Evolutionary conservation across 805 yeast genomes (phyloP).

Genomic region (Crinitomyces ghanaensis): DNA sequence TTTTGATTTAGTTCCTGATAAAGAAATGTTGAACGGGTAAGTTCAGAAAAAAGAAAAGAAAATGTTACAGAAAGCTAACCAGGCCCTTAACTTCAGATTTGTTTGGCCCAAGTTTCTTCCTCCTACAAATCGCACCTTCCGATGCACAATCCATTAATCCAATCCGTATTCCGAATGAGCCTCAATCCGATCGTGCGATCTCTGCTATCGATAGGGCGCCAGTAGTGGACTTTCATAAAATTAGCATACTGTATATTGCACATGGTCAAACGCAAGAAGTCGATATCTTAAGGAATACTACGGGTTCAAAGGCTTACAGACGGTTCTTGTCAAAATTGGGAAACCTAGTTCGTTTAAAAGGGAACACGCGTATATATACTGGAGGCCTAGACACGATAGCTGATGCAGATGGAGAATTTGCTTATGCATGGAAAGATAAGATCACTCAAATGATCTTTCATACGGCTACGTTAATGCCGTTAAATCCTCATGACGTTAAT

Average conservation of each 20-base stretch:
- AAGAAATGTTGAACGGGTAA: slow-evolving; percentile 10
- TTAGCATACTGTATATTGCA: slow-evolving; percentile 67
- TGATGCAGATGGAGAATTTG: slow-evolving; percentile 65
- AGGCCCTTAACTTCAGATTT: too few relatives aligned
- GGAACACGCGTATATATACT: slow-evolving; percentile 40
- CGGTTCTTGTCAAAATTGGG: slow-evolving; percentile 52
- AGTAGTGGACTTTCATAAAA: slow-evolving; percentile 63
- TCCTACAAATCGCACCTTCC: slow-evolving; percentile 41
- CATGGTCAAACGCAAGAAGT: slow-evolving; percentile 51
- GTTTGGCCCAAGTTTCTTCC: slow-evolving; percentile 35
- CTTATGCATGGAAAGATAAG: slow-evolving; percentile 62
- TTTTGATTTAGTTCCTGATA: slow-evolving; percentile 29
- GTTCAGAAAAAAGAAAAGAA: too few relatives aligned
- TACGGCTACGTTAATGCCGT: slow-evolving; percentile 64
- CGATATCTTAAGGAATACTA: slow-evolving; percentile 51
- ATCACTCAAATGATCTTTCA: slow-evolving; percentile 66
- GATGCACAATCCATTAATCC: too few relatives aligned
- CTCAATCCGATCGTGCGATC: slow-evolving; percentile 40
- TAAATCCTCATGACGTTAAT: slow-evolving; percentile 30
- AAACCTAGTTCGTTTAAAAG: slow-evolving; percentile 42
- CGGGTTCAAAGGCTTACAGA: slow-evolving; percentile 56
- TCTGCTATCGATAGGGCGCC: slow-evolving; percentile 63
- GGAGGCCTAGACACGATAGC: slow-evolving; percentile 72
- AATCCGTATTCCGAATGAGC: slow-evolving; percentile 40
- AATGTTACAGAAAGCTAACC: too few relatives aligned